Evolutionary conservation across 139 green algal species (phyloP), one percentile per base, ranked within the genome.

Genomic region (Chlamydomonas applanata): DNA sequence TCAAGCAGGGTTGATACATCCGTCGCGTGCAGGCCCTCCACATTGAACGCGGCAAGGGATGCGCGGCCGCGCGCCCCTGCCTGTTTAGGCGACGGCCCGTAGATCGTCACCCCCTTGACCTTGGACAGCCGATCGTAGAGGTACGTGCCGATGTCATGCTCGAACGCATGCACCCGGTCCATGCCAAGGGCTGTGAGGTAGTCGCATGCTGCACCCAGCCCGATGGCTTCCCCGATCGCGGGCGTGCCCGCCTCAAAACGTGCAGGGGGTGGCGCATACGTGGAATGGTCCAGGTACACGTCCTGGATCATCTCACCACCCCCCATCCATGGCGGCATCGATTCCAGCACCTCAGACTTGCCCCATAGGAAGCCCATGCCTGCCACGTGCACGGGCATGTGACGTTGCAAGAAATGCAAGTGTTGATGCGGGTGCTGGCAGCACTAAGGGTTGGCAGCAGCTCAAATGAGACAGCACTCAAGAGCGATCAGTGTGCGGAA

Each of bases 331-430:
- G 96, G 96, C 19, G 87, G 86, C 96, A 99, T 99, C 25, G 72
- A 45, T 71, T 94, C 82, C 36, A 99, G 86, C 57, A 97, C 40
- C 16, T 97, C 91, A 4, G 80, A 79, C 44, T 76, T 91, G 64
- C 94, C 96, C 93, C 97, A 99, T 29, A 99, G 86, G 81, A 99
- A 99, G 25, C 96, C 96, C 40, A 98, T 97, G 78, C 96, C 96
- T 49, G 40, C 40, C n/a, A n/a, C n/a, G n/a, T n/a, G n/a, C n/a
- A n/a, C n/a, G n/a, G n/a, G n/a, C n/a, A n/a, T n/a, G n/a, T n/a
- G n/a, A n/a, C n/a, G n/a, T n/a, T n/a, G n/a, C n/a, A n/a, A n/a
- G n/a, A n/a, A n/a, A n/a, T n/a, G n/a, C n/a, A n/a, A n/a, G n/a
- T n/a, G n/a, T n/a, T n/a, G n/a, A n/a, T n/a, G n/a, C n/a, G n/a